Conservation (phyloP, 768 basidiomycete species). For the Suillus clintonianus region DNA sequence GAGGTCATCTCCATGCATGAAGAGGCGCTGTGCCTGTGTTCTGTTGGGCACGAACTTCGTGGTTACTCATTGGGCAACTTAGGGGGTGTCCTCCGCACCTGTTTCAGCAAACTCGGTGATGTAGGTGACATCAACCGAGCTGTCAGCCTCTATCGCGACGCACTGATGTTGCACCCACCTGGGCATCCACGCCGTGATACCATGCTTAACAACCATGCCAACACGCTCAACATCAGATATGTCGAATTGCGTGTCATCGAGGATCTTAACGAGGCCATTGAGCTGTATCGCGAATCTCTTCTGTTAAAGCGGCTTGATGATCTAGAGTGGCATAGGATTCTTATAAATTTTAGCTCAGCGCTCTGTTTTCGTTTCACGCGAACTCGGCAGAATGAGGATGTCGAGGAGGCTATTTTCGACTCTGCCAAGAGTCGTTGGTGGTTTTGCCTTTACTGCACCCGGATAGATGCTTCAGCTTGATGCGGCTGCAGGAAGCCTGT, state of each 20-base stretch:
- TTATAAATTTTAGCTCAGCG: constrained; percentile 12
- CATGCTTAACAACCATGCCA: constrained; percentile 15
- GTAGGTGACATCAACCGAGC: constrained; percentile 16
- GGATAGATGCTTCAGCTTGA: too few species aligned
- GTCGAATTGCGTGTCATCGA: constrained; percentile 3
- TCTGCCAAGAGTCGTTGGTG: constrained; percentile 7
- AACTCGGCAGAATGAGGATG: constrained; percentile 8
- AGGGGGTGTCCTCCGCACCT: constrained; percentile 13
- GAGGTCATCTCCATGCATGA: not conserved
- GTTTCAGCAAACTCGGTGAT: constrained; percentile 12
- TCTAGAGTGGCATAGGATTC: not conserved
- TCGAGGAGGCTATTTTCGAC: constrained; percentile 21
- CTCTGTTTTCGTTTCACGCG: constrained; percentile 14
- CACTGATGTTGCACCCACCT: constrained; percentile 6
- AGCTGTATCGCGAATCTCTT: constrained; percentile 12
- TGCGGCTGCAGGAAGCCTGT: constrained; percentile 11
- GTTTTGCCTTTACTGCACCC: too few species aligned
- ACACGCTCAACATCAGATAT: constrained; percentile 9
- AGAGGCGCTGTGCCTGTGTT: not conserved
- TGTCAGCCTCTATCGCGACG: not conserved
- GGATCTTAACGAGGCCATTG: constrained; percentile 20
- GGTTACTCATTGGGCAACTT: constrained; percentile 15
- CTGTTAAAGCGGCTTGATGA: constrained; percentile 10
- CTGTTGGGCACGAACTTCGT: not conserved
- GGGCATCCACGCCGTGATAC: constrained; percentile 5